Conservation (phyloP, 2,329 filamentous ascomycete species). For the Basipetospora chlamydospora region DNA sequence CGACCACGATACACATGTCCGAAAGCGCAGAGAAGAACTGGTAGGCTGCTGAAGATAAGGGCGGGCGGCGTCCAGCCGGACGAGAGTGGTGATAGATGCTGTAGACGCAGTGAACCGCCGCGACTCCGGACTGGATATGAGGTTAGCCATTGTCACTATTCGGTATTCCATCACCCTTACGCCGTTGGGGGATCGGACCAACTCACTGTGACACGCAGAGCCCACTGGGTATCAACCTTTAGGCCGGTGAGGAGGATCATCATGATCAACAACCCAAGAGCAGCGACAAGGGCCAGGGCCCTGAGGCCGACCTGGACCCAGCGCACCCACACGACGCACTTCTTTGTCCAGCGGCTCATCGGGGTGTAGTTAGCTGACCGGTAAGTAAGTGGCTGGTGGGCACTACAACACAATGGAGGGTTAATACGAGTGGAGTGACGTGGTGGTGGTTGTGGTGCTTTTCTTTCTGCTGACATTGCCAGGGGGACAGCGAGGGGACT, state of each 20-base stretch:
- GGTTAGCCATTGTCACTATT: no score
- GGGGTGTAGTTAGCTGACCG: conserved; percentile 45
- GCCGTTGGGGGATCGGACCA: no score
- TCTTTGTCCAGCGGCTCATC: conserved; percentile 58
- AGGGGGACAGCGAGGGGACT: no score
- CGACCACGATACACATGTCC: conserved; percentile 43
- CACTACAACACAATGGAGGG: no score
- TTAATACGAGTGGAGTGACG: no score
- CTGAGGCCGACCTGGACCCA: conserved; percentile 56
- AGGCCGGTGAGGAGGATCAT: conserved; percentile 64
- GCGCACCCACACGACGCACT: conserved; percentile 54
- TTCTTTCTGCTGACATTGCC: no score
- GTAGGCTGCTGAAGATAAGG: conserved; percentile 74
- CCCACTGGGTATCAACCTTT: conserved; percentile 51
- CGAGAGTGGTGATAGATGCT: conserved; percentile 67
- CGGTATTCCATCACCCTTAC: no score
- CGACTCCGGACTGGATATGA: conserved; percentile 52
- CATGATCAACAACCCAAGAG: conserved; percentile 56
- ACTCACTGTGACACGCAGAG: conserved; percentile 62
- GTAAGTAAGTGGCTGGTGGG: conserved; percentile 50
- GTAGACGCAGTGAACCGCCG: conserved; percentile 58
- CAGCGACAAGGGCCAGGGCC: conserved; percentile 50
- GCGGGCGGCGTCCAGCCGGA: conserved; percentile 54
- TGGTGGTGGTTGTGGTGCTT: no score
- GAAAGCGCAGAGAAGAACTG: conserved; percentile 68